Conservation (phyloP, 768 basidiomycete genomes). For the Russula emetica region DNA sequence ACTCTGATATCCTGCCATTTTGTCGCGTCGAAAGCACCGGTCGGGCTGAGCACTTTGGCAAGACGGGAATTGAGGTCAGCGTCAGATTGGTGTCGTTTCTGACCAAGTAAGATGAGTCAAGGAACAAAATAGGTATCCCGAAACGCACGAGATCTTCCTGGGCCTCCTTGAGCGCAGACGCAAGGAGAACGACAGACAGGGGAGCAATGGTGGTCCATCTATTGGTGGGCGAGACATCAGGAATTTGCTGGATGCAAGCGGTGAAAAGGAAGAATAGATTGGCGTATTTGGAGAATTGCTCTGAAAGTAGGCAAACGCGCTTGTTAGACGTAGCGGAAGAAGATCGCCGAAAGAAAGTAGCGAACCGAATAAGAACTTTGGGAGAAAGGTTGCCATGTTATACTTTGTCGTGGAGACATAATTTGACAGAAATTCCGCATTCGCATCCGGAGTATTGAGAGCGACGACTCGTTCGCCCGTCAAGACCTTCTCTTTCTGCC, state of each 20-base stretch:
- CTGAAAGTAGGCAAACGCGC: slow-evolving; percentile 40
- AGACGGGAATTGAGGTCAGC: slow-evolving; percentile 81
- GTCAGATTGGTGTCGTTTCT: slow-evolving; percentile 98
- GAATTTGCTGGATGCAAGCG: slow-evolving; percentile 95
- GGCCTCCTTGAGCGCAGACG: slow-evolving; percentile 91
- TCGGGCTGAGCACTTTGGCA: slow-evolving; percentile 65
- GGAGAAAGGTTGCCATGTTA: slow-evolving; percentile 78
- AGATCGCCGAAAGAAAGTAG: slow-evolving; percentile 16
- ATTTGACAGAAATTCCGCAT: slow-evolving; percentile 70
- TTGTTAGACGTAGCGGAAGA: slow-evolving; percentile 1
- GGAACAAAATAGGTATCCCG: not conserved
- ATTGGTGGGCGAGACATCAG: slow-evolving; percentile 95
- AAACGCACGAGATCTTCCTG: slow-evolving; percentile 85
- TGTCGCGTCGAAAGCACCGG: slow-evolving; percentile 61
- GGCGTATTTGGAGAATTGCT: slow-evolving; percentile 98
- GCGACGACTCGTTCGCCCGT: slow-evolving; percentile 75
- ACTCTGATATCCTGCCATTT: slow-evolving; percentile 90
- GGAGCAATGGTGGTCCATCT: slow-evolving; percentile 92
- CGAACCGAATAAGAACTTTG: slow-evolving; percentile 89
- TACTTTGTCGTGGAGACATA: slow-evolving; percentile 95
- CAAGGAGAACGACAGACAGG: slow-evolving; percentile 80
- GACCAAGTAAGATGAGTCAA: not conserved
- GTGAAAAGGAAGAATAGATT: slow-evolving; percentile 99
- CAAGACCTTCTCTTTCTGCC: slow-evolving; percentile 63
- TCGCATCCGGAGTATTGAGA: slow-evolving; percentile 70